Base-by-base conservation (phyloP, 2,329 filamentous ascomycete species). In the Gnomoniopsis smithogilvyi region DNA sequence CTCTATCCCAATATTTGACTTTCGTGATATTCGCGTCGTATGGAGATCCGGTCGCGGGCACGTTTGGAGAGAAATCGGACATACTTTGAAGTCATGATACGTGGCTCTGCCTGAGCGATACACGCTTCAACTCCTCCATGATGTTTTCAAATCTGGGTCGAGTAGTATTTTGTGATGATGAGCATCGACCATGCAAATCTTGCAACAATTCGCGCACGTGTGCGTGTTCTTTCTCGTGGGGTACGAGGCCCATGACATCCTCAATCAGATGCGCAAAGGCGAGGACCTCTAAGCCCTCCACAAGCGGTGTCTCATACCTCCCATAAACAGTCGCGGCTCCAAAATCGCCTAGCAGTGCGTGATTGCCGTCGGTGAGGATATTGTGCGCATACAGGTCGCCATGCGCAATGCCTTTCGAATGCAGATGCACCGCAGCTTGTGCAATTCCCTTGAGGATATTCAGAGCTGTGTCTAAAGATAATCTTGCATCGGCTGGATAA, bases 341-440 rank as follows among this genome's bases (percentile, higher is more conserved):
- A 56, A 80, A 79, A 54, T 79, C 78, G 24, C 76, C 77, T 3
- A 81, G 68, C 14, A 81, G 64, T 3, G 78, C 77, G 62, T 80
- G 76, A 1, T 71, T 74, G 11, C 66, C 67, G 52, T 69, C 71
- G 24, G 74, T 74, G 12, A 80, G 69, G 19, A 80, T 76, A 63
- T 80, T 80, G 64, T 80, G 77, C 12, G 78, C 76, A 53, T 78
- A 78, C 38, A 81, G 56, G 63, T 80, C 77, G 19, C 79, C 78
- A 60, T 81, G 78, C 7, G 72, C 66, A 19, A 80, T 75, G 6
- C 74, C 75, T 34, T 70, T 68, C 8, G 62, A 67, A 61, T 81
- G 79, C 12, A 81, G 69, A 63, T 80, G 78, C 19, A 59, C 67
- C 2, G 75, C 73, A 0, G 75, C 78, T 15, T 72, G 70, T 2